phyloP scores from a whole-genome alignment of 495 filamentous ascomycete species.

The Annulohypoxylon bovei region DNA sequence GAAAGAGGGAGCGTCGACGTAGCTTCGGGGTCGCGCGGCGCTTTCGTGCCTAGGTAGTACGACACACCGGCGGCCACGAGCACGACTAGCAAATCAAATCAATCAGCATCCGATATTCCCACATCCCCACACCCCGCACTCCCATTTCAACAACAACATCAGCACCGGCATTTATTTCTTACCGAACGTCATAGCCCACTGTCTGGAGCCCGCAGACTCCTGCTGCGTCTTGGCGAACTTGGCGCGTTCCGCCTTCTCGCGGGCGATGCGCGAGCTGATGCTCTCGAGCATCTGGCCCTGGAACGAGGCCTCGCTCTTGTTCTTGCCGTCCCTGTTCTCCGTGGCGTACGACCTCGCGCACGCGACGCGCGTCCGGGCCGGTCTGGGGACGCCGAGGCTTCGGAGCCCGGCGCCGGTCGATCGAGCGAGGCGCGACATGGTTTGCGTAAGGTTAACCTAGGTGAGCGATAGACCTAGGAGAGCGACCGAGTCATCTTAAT shows the following conservation, averaged over 20 bases:
- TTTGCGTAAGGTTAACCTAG: conserved; percentile 6
- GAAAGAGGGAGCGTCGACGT: conserved; percentile 78
- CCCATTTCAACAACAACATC: not conserved
- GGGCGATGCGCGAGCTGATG: conserved; percentile 76
- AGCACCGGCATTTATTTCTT: conserved; percentile 34
- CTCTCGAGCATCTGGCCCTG: conserved; percentile 89
- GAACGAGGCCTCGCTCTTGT: conserved; percentile 64
- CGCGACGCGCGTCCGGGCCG: conserved; percentile 27
- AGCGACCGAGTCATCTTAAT: conserved; percentile 12
- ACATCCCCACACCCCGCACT: not conserved
- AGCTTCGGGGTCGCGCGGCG: conserved; percentile 65
- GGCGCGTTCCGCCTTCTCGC: conserved; percentile 76
- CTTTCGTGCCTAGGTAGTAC: conserved; percentile 76
- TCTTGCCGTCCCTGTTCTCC: conserved; percentile 37
- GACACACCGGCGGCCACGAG: conserved; percentile 68
- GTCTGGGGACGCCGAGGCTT: conserved; percentile 14
- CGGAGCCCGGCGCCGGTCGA: conserved; percentile 35
- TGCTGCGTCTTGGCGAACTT: conserved; percentile 68
- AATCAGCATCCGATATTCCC: conserved; percentile 13
- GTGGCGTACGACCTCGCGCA: conserved; percentile 35
- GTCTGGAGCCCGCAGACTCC: conserved; percentile 62
- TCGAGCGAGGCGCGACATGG: conserved; percentile 42
- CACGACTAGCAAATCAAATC: conserved; percentile 59
- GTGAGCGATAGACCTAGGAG: not conserved
- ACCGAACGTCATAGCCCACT: conserved; percentile 73